phyloP scores from a whole-genome alignment of 805 yeast genomes.

The Ogataea wickerhamii region DNA sequence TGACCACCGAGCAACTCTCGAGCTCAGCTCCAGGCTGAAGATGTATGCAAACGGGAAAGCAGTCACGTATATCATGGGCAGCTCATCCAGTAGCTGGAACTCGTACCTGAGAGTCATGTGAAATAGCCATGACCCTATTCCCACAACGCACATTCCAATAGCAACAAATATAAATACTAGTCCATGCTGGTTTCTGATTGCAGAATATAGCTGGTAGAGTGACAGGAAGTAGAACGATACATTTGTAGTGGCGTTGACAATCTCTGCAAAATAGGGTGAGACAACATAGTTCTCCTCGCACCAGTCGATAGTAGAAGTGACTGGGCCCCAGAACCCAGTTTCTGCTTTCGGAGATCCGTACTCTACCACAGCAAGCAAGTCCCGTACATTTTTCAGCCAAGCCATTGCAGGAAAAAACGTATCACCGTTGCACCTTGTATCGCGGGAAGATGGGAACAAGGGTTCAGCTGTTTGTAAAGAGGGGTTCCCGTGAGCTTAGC shows the following conservation, averaged over 20 bases:
- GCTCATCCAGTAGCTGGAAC: constrained; percentile 84
- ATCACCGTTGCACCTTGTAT: too few species aligned
- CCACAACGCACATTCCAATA: constrained; percentile 78
- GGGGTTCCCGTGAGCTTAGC: too few species aligned
- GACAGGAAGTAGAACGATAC: constrained; percentile 42
- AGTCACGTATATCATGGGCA: constrained; percentile 96
- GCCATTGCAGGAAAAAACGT: too few species aligned
- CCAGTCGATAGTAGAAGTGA: constrained; percentile 95
- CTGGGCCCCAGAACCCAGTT: constrained; percentile 69
- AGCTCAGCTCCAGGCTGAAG: constrained; percentile 21
- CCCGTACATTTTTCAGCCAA: constrained; percentile 1
- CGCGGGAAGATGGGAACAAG: too few species aligned
- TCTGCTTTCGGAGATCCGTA: constrained; percentile 18
- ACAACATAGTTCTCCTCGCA: constrained; percentile 96
- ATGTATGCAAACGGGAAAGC: constrained; percentile 68
- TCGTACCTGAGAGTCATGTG: constrained; percentile 90
- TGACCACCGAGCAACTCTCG: constrained; percentile 1
- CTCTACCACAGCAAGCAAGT: constrained; percentile 6
- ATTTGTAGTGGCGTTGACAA: constrained; percentile 84
- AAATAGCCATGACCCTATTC: constrained; percentile 89
- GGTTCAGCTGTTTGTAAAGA: too few species aligned
- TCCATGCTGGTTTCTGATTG: constrained; percentile 59
- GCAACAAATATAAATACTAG: constrained; percentile 64
- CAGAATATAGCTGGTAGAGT: constrained; percentile 41
- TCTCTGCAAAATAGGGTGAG: constrained; percentile 79